Evolutionary conservation across 805 yeast genomes (phyloP).

Genomic region (Ogataea pini): DNA sequence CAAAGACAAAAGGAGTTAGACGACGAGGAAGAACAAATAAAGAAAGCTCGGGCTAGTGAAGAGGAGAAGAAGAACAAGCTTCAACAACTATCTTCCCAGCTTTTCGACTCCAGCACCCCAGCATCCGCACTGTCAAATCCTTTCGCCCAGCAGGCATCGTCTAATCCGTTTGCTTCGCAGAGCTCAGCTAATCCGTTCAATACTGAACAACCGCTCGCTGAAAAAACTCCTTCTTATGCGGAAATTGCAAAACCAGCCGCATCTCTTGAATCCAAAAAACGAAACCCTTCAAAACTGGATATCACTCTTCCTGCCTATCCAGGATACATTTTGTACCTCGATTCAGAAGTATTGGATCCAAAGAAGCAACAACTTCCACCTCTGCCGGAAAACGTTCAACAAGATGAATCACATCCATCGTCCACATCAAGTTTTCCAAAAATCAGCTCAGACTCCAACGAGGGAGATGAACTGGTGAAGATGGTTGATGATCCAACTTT

Average conservation of each 20-base stretch:
- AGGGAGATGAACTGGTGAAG: constrained; percentile 49
- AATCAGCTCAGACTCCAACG: constrained; percentile 35
- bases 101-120: constrained; percentile 36
- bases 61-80: constrained; percentile 44
- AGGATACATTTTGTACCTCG: constrained; percentile 71
- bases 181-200: constrained; percentile 7
- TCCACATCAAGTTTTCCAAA: constrained; percentile 23
- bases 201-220: constrained; percentile 2
- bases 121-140: constrained; percentile 25
- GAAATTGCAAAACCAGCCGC: constrained; percentile 21
- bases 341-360: constrained; percentile 61
- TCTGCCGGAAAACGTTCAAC: constrained; percentile 40
- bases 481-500: constrained; percentile 75
- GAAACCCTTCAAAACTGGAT: constrained; percentile 6
- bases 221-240: constrained; percentile 22
- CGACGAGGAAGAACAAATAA: constrained; percentile 42
- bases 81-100: constrained; percentile 42
- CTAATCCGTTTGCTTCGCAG: constrained; percentile 24
- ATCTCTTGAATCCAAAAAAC: constrained; percentile 2
- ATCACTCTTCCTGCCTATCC: constrained; percentile 52
- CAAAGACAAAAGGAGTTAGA: constrained; percentile 40
- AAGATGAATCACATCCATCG: constrained; percentile 5
- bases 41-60: constrained; percentile 44
- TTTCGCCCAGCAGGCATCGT: constrained; percentile 28
- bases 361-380: constrained; percentile 44